Evolutionary conservation across 768 basidiomycete genomes (phyloP).

Genomic region (Trametes cinnabarina): DNA sequence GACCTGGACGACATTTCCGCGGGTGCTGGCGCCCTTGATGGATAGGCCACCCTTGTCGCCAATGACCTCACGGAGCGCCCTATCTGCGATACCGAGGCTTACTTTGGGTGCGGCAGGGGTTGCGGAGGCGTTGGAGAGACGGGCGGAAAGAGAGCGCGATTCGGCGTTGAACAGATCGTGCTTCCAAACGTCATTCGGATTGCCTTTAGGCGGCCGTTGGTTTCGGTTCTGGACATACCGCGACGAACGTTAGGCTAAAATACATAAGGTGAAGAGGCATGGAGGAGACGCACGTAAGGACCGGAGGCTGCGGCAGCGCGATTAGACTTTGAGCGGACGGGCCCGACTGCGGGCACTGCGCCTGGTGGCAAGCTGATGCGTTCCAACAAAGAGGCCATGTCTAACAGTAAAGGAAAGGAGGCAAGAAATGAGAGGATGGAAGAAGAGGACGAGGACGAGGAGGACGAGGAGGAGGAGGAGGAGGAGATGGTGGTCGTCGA

Average conservation of each 20-base stretch:
- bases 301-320: slow-evolving; percentile 18
- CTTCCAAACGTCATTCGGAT: slow-evolving; percentile 64
- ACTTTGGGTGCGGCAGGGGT: slow-evolving; percentile 46
- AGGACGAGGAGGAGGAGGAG: not conserved
- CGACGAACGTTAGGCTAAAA: not conserved
- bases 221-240: slow-evolving; percentile 34
- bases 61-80: slow-evolving; percentile 63
- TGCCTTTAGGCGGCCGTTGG: slow-evolving; percentile 60
- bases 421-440: not conserved
- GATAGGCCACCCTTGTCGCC: slow-evolving; percentile 39
- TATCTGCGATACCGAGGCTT: slow-evolving; percentile 53
- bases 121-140: slow-evolving; percentile 43
- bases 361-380: slow-evolving; percentile 37
- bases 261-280: not conserved
- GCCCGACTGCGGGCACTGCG: slow-evolving; percentile 15
- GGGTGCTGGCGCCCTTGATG: slow-evolving; percentile 69
- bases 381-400: slow-evolving; percentile 59
- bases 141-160: slow-evolving; percentile 48
- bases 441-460: not conserved
- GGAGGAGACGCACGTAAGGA: slow-evolving; percentile 24
- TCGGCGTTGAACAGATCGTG: slow-evolving; percentile 55
- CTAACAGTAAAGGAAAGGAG: not conserved
- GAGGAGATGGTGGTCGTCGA: slow-evolving; percentile 6
- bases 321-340: slow-evolving; percentile 22
- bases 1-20: slow-evolving; percentile 72